A percentile compares a stretch with the other conserved stretches of the same genome.
phyloP scores from a whole-genome alignment of 495 filamentous ascomycete genomes.

The Penicillium waksmanii region DNA sequence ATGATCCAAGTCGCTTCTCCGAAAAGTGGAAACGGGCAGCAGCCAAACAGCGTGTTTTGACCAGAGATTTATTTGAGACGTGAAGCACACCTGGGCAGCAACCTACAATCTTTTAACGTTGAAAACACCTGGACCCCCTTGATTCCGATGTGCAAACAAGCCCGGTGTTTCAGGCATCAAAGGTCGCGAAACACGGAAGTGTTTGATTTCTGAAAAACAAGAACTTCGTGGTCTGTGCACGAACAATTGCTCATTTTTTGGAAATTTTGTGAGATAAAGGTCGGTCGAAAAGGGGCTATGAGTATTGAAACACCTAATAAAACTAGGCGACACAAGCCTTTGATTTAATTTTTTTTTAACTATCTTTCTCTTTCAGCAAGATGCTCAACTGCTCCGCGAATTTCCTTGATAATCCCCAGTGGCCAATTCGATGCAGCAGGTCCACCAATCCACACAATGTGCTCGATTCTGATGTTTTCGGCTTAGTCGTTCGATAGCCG shows the following conservation, averaged over 20 bases:
- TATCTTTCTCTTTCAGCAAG: constrained; percentile 6
- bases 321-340: background rate
- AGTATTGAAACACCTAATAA: background rate
- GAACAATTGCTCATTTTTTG: too few relatives aligned
- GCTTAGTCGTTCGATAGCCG: constrained; percentile 10
- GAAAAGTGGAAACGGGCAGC: background rate
- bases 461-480: constrained; percentile 17
- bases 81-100: too few relatives aligned
- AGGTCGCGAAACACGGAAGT: too few relatives aligned
- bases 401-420: constrained; percentile 22
- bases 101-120: too few relatives aligned
- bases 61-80: too few relatives aligned
- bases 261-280: too few relatives aligned
- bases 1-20: background rate
- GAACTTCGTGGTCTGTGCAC: too few relatives aligned
- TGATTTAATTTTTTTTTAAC: background rate
- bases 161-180: too few relatives aligned
- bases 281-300: background rate
- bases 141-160: too few relatives aligned
- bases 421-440: constrained; percentile 18
- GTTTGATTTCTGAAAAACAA: too few relatives aligned
- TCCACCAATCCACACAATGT: constrained; percentile 19
- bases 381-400: constrained; percentile 16
- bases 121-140: too few relatives aligned
- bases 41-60: background rate